Evolutionary conservation across 805 yeast genomes (phyloP).

Genomic region (Teunomyces barrocoloradensis): DNA sequence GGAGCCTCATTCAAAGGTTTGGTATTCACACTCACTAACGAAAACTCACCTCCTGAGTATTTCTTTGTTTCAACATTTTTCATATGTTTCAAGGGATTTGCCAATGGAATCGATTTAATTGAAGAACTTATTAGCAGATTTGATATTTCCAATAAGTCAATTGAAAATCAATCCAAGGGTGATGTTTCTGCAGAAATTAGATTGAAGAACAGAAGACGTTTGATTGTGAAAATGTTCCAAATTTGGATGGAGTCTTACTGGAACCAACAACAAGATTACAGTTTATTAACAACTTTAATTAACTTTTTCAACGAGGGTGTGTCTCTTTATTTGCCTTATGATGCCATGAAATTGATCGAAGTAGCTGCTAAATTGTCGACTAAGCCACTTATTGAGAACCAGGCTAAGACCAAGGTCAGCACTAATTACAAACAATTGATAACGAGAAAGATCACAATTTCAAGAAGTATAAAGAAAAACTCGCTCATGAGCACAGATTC

Average conservation of each 20-base stretch:
- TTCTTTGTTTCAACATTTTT: constrained; percentile 73
- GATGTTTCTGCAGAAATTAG: constrained; percentile 29
- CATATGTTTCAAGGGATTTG: constrained; percentile 70
- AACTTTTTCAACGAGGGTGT: constrained; percentile 79
- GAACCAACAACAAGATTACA: constrained; percentile 62
- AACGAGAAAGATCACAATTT: constrained; percentile 47
- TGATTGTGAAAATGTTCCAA: constrained; percentile 67
- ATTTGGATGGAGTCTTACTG: constrained; percentile 91
- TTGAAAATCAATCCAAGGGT: constrained; percentile 7
- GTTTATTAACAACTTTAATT: constrained; percentile 62
- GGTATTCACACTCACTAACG: constrained; percentile 65
- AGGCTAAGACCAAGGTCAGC: constrained; percentile 10
- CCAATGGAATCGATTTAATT: constrained; percentile 62
- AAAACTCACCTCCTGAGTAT: constrained; percentile 58
- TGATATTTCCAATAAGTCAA: constrained; percentile 44
- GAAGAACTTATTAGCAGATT: constrained; percentile 67
- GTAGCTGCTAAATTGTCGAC: constrained; percentile 59
- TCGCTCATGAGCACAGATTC: constrained; percentile 23
- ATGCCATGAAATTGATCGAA: constrained; percentile 59
- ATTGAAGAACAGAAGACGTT: constrained; percentile 59
- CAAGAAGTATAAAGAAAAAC: constrained; percentile 35
- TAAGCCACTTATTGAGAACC: constrained; percentile 49
- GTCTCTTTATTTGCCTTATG: constrained; percentile 60
- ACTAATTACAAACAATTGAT: constrained; percentile 44
- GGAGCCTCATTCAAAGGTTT: constrained; percentile 75